Evolutionary conservation across 768 basidiomycete species (phyloP).

Genomic region (Lactarius hengduanensis): DNA sequence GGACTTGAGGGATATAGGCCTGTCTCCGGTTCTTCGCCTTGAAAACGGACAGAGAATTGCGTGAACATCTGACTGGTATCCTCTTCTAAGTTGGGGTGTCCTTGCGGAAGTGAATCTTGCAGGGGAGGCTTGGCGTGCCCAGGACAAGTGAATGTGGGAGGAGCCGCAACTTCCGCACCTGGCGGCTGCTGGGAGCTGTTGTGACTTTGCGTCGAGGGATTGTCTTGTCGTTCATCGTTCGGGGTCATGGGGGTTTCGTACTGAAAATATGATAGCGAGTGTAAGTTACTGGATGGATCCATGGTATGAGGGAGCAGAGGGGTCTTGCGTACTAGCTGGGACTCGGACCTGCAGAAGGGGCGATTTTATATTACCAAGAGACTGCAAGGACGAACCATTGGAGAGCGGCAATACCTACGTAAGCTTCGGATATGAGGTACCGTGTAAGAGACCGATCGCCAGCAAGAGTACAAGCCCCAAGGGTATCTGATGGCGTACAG

Average conservation of each 20-base stretch:
- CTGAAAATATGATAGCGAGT: background rate
- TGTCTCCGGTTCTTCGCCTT: conserved; percentile 4
- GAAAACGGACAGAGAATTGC: background rate
- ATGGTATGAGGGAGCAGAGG: conserved; percentile 1
- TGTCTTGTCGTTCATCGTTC: conserved; percentile 3
- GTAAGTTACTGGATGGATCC: conserved; percentile 8
- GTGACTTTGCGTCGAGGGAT: background rate
- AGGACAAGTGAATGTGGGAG: background rate
- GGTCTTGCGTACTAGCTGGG: background rate
- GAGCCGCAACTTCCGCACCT: conserved; percentile 7
- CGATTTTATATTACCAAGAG: conserved; percentile 14
- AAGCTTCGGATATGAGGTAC: background rate
- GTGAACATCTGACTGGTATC: background rate
- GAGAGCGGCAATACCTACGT: conserved; percentile 4
- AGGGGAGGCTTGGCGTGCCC: background rate
- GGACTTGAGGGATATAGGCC: background rate
- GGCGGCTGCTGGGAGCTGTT: background rate
- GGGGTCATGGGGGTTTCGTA: background rate
- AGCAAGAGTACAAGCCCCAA: background rate
- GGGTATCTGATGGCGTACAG: background rate
- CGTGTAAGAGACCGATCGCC: background rate
- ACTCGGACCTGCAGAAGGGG: background rate
- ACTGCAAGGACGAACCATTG: background rate
- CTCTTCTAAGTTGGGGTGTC: background rate
- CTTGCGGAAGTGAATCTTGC: background rate